Evolutionary conservation across 75 land plant species (phyloP).

Genomic region (Pinus taeda): DNA sequence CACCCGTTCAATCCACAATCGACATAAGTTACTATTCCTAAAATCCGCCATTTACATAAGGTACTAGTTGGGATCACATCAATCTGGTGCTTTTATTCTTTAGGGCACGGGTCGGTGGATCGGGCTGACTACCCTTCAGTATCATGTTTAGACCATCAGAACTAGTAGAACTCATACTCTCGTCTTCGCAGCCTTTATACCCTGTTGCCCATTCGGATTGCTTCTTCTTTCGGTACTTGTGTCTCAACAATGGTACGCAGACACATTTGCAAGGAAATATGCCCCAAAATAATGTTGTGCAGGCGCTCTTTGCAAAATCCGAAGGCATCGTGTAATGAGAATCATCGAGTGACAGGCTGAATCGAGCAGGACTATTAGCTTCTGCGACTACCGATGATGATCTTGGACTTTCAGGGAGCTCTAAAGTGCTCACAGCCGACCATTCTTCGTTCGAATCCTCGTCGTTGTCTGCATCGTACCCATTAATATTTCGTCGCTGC

Average conservation of each 20-base stretch:
- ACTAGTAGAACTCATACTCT: not conserved
- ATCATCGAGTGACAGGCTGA: not conserved
- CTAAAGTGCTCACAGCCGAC: not conserved
- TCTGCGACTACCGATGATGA: not conserved
- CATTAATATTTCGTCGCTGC: not conserved
- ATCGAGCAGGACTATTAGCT: no score
- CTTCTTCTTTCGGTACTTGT: not conserved
- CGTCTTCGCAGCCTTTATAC: no score
- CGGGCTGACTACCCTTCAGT: not conserved
- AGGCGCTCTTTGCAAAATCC: not conserved
- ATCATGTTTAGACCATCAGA: not conserved
- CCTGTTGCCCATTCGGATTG: not conserved
- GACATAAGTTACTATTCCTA: no score
- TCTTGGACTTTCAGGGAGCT: not conserved
- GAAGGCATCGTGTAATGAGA: not conserved
- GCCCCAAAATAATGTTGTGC: not conserved
- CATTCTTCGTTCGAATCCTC: not conserved
- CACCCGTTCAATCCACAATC: no score
- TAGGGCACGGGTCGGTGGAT: not conserved
- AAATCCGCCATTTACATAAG: no score
- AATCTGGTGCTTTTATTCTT: not conserved
- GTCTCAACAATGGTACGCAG: not conserved
- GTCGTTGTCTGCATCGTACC: constrained; percentile 1
- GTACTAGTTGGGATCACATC: no score
- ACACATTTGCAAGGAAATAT: not conserved